These are phyloP conservation scores for Saccharomycopsis sp. DNA, from an alignment of 805 yeast genomes.

Conservation along the genomic window DNA sequence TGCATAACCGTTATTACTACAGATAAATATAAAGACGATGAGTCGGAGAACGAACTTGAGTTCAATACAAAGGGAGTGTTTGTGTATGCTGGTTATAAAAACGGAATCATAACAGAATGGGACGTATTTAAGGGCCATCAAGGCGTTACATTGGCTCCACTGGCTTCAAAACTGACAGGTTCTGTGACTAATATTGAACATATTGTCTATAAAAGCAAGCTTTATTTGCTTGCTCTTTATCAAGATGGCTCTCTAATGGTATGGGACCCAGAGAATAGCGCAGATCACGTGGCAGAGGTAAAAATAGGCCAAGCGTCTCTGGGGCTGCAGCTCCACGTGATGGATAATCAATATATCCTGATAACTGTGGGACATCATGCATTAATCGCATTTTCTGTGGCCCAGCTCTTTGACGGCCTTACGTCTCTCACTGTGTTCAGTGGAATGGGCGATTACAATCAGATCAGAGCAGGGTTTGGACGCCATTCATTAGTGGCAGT, in stretches of 20 bases:
- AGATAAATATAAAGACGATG: constrained; percentile 18
- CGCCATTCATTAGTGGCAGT: background rate
- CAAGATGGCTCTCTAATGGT: constrained; percentile 1
- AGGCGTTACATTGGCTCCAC: background rate
- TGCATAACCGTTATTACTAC: constrained; percentile 21
- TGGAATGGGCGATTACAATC: constrained; percentile 11
- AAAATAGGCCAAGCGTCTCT: constrained; percentile 18
- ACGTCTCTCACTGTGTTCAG: background rate
- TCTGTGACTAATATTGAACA: background rate
- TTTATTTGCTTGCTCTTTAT: constrained; percentile 1
- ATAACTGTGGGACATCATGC: constrained; percentile 10
- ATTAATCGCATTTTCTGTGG: constrained; percentile 1
- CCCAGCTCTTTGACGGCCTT: background rate
- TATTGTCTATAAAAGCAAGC: background rate
- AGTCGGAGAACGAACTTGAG: constrained; percentile 36
- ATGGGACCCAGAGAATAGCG: background rate
- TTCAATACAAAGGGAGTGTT: constrained; percentile 43
- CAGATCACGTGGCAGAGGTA: background rate
- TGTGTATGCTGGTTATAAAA: constrained; percentile 37
- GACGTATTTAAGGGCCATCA: constrained; percentile 27
- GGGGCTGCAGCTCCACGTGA: constrained; percentile 23
- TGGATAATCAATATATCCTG: constrained; percentile 2
- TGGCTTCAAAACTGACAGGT: background rate
- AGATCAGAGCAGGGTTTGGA: background rate
- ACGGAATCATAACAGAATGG: constrained; percentile 36